Conservation (phyloP, 2,329 filamentous ascomycete genomes). For the Graphium sp. region DNA sequence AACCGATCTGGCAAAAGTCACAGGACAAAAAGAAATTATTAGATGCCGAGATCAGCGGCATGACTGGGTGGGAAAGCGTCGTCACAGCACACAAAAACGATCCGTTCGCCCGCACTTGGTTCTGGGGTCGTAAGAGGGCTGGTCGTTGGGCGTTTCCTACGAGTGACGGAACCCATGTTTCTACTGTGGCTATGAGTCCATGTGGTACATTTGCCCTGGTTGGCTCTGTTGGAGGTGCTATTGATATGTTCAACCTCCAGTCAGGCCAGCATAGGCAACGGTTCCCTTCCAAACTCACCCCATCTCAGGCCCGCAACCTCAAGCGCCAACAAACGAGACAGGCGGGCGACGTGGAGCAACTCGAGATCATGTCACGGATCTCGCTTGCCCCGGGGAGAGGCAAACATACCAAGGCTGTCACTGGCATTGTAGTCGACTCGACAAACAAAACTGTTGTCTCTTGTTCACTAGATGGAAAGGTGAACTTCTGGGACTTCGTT, state of each 20-base stretch:
- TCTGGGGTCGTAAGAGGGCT: slow-evolving; percentile 88
- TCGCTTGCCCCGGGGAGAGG: slow-evolving; percentile 37
- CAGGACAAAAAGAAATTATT: slow-evolving; percentile 4
- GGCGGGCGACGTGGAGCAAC: slow-evolving; percentile 36
- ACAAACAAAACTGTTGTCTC: slow-evolving; percentile 76
- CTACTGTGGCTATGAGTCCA: slow-evolving; percentile 73
- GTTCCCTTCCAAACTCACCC: slow-evolving; percentile 67
- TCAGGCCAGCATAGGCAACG: slow-evolving; percentile 77
- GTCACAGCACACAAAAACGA: slow-evolving; percentile 85
- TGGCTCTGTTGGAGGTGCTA: slow-evolving; percentile 64
- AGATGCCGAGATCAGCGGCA: slow-evolving; percentile 55
- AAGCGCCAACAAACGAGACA: slow-evolving; percentile 47
- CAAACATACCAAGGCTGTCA: slow-evolving; percentile 68
- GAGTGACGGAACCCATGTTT: slow-evolving; percentile 65
- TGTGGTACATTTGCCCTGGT: slow-evolving; percentile 90
- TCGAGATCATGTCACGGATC: slow-evolving; percentile 26
- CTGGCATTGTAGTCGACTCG: slow-evolving; percentile 76
- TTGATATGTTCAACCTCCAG: slow-evolving; percentile 95
- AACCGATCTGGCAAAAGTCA: slow-evolving; percentile 65
- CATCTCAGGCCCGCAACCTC: slow-evolving; percentile 60
- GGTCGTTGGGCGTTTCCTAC: slow-evolving; percentile 89
- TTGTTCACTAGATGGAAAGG: slow-evolving; percentile 74
- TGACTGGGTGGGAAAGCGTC: slow-evolving; percentile 93
- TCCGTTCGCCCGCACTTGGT: slow-evolving; percentile 81
- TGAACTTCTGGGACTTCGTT: slow-evolving; percentile 97